Evolutionary conservation across 139 green algal species (phyloP).

Genomic region (Spirogloea muscicola): DNA sequence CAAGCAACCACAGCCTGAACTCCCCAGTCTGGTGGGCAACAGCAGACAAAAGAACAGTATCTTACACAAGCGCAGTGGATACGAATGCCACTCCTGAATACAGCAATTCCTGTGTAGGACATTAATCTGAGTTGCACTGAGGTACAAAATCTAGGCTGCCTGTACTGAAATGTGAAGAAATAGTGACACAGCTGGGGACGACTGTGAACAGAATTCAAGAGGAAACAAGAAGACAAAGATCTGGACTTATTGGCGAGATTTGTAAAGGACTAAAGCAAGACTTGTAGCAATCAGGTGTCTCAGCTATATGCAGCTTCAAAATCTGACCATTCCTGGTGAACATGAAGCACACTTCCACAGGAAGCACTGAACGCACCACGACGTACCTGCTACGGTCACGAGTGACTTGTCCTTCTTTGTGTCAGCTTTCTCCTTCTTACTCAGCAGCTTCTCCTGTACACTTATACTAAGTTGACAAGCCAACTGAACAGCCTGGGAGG

Average conservation of each 20-base stretch:
- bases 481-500: constrained; percentile 37
- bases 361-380: neutral
- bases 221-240: neutral
- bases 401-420: constrained; percentile 40
- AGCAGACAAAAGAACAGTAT: neutral
- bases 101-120: neutral
- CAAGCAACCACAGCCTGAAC: constrained; percentile 54
- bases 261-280: neutral
- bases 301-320: neutral
- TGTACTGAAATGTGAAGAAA: neutral
- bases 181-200: neutral
- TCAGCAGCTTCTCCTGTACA: constrained; percentile 28
- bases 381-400: constrained; percentile 38
- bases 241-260: neutral
- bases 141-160: neutral
- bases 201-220: neutral
- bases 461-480: constrained; percentile 23
- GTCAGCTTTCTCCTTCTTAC: constrained; percentile 27
- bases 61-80: neutral
- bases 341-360: neutral
- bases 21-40: constrained; percentile 54
- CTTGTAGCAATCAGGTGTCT: neutral
- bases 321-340: neutral
- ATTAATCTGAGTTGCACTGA: too few species aligned
- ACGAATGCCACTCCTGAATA: neutral